Base-by-base conservation (phyloP, 2,329 filamentous ascomycete genomes). In the Cytospora schulzeri region DNA sequence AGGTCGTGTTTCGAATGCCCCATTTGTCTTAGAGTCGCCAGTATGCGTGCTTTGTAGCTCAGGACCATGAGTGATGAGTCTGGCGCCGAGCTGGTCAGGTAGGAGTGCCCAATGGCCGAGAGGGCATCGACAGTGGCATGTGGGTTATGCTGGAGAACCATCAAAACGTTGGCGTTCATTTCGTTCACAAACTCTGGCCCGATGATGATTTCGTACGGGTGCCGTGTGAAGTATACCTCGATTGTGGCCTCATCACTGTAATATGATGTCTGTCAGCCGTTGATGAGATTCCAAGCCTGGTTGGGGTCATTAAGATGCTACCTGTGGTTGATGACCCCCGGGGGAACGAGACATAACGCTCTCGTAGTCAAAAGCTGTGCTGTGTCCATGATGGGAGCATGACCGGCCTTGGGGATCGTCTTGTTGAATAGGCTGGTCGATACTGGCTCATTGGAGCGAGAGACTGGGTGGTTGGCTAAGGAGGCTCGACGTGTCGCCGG, bases 121-220 rank as follows among this genome's bases (percentile, higher is more conserved):
- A 75, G 63, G 1, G 70, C 65, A 45, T 75, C 73, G 9, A 69
- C 68, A n/a, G 74, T 68, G 9, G 69, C 69, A 15, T 67, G 66
- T 11, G 73, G 72, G 48, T 71, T 71, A 11, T 69, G 65, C 52
- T 75, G 71, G 24, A 75, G 68, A 19, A 75, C 69, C 61, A 70
- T 60, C 17, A 75, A 54, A 1, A 73, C 71, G 58, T 70, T 69
- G 19, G 71, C 68, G 54, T 75, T 75, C 73, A 74, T 74, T 67
- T 75, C 73, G 31, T 71, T 57, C 26, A 74, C 68, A 50, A 75
- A 75, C 51, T 75, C 72, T 6, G 65, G 52, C 22, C 71, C 69
- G n/a, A 75, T 72, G 48, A 71, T 69, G 45, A 74, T 63, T 15
- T 75, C 73, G 17, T 60, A 63, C 1, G 72, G 73, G 54, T 75